A percentile compares a stretch with the other conserved stretches of the same genome.
phyloP scores from a whole-genome alignment of 2,329 filamentous ascomycete genomes.

The Aspergillus amoenus region DNA sequence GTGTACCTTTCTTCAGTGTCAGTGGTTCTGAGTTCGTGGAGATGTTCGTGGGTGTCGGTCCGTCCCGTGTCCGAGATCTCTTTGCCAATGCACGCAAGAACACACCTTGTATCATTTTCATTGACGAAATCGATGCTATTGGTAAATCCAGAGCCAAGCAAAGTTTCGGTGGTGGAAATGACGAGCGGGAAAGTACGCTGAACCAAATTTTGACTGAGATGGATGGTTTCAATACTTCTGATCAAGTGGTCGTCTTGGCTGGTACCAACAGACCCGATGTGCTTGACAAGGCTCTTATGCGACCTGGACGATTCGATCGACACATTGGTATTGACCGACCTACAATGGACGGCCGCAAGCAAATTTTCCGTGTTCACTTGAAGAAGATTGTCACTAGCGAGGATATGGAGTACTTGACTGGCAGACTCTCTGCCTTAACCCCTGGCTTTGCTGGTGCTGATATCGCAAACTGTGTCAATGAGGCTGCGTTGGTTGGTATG shows the following conservation, averaged over 20 bases:
- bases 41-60: conserved; percentile 99
- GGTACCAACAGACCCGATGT: conserved; percentile 96
- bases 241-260: conserved; percentile 94
- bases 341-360: conserved; percentile 93
- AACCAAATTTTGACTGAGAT: conserved; percentile 99
- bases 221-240: conserved; percentile 97
- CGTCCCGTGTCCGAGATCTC: conserved; percentile 89
- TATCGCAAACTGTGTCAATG: conserved; percentile 97
- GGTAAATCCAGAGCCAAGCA: conserved; percentile 84
- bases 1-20: conserved; percentile 96
- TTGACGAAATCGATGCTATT: conserved; percentile 98
- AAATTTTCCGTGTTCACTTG: conserved; percentile 94
- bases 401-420: conserved; percentile 82
- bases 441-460: conserved; percentile 97
- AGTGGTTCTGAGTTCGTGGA: conserved; percentile 99
- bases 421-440: conserved; percentile 85
- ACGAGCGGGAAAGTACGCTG: conserved; percentile 93
- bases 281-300: conserved; percentile 92
- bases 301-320: conserved; percentile 93
- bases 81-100: conserved; percentile 95
- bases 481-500: conserved; percentile 92
- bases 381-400: conserved; percentile 93
- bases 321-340: conserved; percentile 94
- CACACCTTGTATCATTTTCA: conserved; percentile 98
- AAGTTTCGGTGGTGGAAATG: conserved; percentile 85